Conservation (phyloP, 2,329 filamentous ascomycete species). For the Canariomyces notabilis region DNA sequence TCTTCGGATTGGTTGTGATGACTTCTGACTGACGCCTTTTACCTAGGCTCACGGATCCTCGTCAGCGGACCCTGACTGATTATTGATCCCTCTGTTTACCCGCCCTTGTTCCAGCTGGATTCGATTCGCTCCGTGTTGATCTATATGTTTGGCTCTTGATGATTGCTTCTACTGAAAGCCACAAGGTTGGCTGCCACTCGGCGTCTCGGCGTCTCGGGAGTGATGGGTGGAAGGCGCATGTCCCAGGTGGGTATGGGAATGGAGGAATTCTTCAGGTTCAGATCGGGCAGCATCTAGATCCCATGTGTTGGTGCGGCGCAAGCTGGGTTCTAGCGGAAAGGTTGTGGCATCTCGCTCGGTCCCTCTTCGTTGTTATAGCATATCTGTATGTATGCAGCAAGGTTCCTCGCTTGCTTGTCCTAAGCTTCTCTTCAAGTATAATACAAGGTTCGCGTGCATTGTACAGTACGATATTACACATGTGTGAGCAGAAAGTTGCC, state of each 20-base stretch:
- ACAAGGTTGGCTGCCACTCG: no score
- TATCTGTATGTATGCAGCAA: no score
- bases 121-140: constrained; percentile 8
- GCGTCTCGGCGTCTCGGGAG: neutral
- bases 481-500: no score
- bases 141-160: no score
- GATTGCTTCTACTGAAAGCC: no score
- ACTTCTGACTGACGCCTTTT: neutral
- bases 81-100: constrained; percentile 14
- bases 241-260: neutral
- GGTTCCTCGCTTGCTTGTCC: no score
- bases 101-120: constrained; percentile 6
- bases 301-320: neutral
- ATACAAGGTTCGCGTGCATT: no score
- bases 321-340: neutral
- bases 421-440: no score
- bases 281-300: neutral
- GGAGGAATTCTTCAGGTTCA: neutral
- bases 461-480: no score
- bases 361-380: no score
- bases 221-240: neutral
- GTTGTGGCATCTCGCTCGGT: neutral
- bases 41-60: constrained; percentile 54
- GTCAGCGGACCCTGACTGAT: constrained; percentile 45
- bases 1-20: neutral